Evolutionary conservation across 108 stramenopile genomes (phyloP).

Genomic region (Epithemia pelagica): DNA sequence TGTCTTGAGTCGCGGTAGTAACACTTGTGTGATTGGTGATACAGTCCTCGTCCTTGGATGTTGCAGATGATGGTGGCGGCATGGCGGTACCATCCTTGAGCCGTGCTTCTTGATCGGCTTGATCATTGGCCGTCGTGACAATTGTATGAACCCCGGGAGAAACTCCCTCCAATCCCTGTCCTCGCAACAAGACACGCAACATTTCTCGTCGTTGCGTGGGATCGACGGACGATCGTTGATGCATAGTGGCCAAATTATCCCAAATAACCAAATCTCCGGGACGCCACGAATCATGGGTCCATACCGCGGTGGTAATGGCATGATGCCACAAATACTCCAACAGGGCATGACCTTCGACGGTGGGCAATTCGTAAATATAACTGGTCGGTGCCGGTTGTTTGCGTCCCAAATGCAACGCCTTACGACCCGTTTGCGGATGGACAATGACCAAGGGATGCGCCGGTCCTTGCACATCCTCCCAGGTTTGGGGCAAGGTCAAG

Average conservation of each 20-base stretch:
- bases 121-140: background rate
- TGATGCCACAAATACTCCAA: background rate
- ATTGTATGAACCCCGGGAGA: background rate
- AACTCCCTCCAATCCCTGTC: background rate
- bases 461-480: slow-evolving; percentile 1
- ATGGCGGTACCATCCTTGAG: background rate
- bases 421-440: background rate
- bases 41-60: no score
- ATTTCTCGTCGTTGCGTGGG: background rate
- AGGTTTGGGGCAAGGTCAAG: background rate
- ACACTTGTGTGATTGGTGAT: no score
- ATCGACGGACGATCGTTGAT: background rate
- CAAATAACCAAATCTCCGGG: background rate
- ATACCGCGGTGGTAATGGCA: background rate
- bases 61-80: no score
- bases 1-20: no score
- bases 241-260: background rate
- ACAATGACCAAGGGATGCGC: background rate
- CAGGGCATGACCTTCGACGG: background rate
- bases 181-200: background rate
- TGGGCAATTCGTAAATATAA: background rate
- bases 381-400: background rate
- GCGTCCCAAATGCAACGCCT: background rate
- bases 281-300: background rate
- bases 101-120: background rate